Evolutionary conservation across 2,329 filamentous ascomycete species (phyloP), one percentile per base, ranked within the genome.

Genomic region (Diaporthe sp.): DNA sequence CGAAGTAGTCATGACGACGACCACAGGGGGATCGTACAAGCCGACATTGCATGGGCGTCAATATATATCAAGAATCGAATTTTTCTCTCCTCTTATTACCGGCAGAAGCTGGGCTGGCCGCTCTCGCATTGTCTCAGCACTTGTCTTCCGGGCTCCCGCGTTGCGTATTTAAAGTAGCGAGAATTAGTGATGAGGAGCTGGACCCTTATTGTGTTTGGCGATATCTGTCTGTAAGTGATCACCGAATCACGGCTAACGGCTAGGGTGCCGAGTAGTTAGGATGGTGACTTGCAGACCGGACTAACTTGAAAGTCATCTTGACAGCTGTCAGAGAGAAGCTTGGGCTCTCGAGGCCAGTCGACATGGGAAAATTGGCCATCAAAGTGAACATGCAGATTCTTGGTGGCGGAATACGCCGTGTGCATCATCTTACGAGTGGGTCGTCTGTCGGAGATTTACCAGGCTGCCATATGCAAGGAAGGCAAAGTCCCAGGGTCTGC

Each of bases 361-460:
- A 55, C 22, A 55, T 70, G 31, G 34, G 15, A 55, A 70, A 55
- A 13, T 53, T 46, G 49, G n/a, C 46, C 31, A 53, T 53, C 28
- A 39, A 10, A 31, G 46, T 19, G 62, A 68, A 19, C 28, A 67
- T 67, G 62, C 31, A 37, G 3, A 19, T 25, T 68, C 31, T 25
- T 53, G 31, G 46, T 37, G 9, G 13, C 65, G 49, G 65, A 42
- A 70, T 19, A 70, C 37, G 34, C 65, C 65, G 65, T 42, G 65
- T 19, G 65, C 65, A 55, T 70, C 65, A 70, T 70, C 49, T 70
- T 39, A 51, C 46, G 15, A 25, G 65, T 55, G 65, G 49, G 65
- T 51, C 34, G 31, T 55, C 34, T 39, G 49, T 42, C 49, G 46
- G 49, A 70, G 65, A 55, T 55, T 70, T 68, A 2, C 46, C 22